phyloP scores from a whole-genome alignment of 352 stramenopile genomes.

The Globisporangium cystogenes region DNA sequence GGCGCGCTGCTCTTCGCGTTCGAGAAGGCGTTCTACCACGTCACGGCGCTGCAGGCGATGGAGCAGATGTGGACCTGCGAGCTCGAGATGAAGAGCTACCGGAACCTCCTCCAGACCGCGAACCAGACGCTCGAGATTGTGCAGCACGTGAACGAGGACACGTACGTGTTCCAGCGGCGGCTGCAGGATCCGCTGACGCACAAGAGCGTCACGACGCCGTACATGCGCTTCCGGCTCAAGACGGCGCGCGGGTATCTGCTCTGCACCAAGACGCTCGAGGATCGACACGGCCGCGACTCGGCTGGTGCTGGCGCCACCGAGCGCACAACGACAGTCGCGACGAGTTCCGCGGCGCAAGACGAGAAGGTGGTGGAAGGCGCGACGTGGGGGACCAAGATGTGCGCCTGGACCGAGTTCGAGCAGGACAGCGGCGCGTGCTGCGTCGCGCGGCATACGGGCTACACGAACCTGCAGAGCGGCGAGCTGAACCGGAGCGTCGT shows the following conservation, averaged over 20 bases:
- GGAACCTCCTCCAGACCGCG: conserved; percentile 23
- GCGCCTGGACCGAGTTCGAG: conserved; percentile 10
- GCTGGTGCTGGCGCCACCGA: not conserved
- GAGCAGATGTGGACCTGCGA: conserved; percentile 40
- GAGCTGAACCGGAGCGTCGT: conserved; percentile 22
- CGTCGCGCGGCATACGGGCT: conserved; percentile 15
- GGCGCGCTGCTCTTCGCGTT: conserved; percentile 40
- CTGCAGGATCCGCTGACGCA: conserved; percentile 25
- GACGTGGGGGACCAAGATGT: conserved; percentile 4
- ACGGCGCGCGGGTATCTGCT: conserved; percentile 29
- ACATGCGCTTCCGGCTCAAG: conserved; percentile 46
- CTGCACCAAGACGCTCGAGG: conserved; percentile 27
- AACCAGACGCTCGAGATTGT: conserved; percentile 31
- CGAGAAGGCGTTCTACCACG: conserved; percentile 35
- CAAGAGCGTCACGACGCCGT: conserved; percentile 25
- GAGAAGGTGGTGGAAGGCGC: conserved; percentile 10
- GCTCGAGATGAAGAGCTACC: conserved; percentile 36
- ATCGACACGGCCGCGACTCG: not conserved
- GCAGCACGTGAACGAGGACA: conserved; percentile 51
- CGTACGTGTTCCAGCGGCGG: conserved; percentile 37
- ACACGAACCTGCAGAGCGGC: conserved; percentile 8
- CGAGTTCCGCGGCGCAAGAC: not conserved
- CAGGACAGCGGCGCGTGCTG: conserved; percentile 13
- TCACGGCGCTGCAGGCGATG: conserved; percentile 28
- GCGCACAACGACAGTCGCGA: not conserved